A percentile compares a stretch with the other conserved stretches of the same genome.
Conservation (phyloP, 306 rosid species). For the Gastrolobium bilobum region DNA sequence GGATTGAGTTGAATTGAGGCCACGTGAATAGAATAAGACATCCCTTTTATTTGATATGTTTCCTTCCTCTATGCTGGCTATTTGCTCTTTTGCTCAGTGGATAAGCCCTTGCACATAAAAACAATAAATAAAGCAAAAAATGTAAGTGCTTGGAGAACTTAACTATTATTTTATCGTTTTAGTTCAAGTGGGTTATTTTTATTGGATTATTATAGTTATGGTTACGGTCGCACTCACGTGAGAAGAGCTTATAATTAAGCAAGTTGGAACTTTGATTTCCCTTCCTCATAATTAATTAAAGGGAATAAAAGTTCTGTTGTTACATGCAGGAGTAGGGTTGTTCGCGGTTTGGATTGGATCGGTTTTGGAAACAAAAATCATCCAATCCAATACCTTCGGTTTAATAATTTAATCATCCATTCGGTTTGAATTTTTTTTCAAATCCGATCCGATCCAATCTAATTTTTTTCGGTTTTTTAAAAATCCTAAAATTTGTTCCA, state of each 20-base stretch:
- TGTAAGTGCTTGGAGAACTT: background rate
- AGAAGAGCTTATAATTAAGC: background rate
- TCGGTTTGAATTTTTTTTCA: too few species aligned
- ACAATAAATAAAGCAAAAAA: background rate
- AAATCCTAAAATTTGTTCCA: too few species aligned
- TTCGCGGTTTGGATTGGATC: too few species aligned
- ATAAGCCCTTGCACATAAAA: slow-evolving; percentile 29
- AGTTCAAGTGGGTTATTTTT: background rate
- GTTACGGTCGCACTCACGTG: slow-evolving; percentile 30
- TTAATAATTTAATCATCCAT: too few species aligned
- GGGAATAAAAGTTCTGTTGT: too few species aligned
- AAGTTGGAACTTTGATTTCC: slow-evolving; percentile 19
- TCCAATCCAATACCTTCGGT: too few species aligned
- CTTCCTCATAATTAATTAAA: background rate
- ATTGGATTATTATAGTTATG: slow-evolving; percentile 5
- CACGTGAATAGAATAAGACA: slow-evolving; percentile 52
- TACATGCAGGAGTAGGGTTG: too few species aligned
- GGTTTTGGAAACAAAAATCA: too few species aligned
- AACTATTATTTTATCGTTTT: background rate
- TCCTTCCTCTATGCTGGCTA: background rate
- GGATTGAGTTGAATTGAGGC: background rate
- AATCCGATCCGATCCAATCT: too few species aligned
- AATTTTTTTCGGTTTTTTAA: too few species aligned
- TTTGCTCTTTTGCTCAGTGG: slow-evolving; percentile 9
- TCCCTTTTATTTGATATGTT: slow-evolving; percentile 43